phyloP scores from a whole-genome alignment of 2,329 filamentous ascomycete species.

The Botrytis aclada region DNA sequence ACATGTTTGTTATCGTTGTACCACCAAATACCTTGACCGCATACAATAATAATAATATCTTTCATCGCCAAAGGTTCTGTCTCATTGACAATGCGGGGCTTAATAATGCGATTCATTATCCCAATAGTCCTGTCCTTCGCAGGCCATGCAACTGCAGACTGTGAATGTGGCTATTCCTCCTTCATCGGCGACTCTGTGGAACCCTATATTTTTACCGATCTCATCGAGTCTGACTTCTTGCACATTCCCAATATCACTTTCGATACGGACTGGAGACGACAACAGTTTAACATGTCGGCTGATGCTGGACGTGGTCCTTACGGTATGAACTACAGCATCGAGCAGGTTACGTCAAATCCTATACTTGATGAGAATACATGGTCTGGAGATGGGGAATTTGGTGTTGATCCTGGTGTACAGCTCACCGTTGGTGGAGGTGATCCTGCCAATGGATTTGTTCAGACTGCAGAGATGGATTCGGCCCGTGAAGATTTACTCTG shows the following conservation, averaged over 20 bases:
- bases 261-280: conserved; percentile 61
- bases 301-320: conserved; percentile 58
- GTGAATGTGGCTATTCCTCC: conserved; percentile 70
- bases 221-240: conserved; percentile 70
- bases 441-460: conserved; percentile 51
- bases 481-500: conserved; percentile 60
- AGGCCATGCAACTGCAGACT: conserved; percentile 40
- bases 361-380: conserved; percentile 44
- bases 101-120: conserved; percentile 2
- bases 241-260: conserved; percentile 48
- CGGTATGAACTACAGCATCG: conserved; percentile 56
- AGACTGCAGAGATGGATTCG: conserved; percentile 63
- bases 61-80: neutral
- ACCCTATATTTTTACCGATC: conserved; percentile 60
- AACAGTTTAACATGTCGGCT: conserved; percentile 64
- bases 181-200: conserved; percentile 42
- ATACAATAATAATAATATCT: neutral
- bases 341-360: conserved; percentile 56
- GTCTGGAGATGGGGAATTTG: conserved; percentile 45
- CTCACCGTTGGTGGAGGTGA: conserved; percentile 50
- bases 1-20: conserved; percentile 11
- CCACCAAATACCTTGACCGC: conserved; percentile 5
- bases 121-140: neutral
- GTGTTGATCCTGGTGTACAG: conserved; percentile 51
- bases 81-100: neutral